Conservation (phyloP, 257 asterid species). For the Solanum chiquidenum region DNA sequence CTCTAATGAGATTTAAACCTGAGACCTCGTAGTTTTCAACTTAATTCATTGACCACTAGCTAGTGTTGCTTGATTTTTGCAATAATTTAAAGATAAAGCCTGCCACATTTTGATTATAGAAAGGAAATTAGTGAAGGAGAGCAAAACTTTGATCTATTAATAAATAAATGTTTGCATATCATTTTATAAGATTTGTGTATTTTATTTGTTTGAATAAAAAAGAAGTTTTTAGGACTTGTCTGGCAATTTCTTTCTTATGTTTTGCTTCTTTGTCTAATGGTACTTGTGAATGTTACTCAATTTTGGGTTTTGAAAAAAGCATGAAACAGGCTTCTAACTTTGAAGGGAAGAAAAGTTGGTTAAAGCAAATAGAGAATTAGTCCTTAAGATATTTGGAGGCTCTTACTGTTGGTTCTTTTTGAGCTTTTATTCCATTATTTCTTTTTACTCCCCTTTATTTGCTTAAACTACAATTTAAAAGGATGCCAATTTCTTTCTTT, state of each 20-base stretch:
- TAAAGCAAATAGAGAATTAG: not conserved
- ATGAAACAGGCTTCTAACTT: not conserved
- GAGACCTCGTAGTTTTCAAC: not conserved
- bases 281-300: not conserved
- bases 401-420: not conserved
- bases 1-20: not conserved
- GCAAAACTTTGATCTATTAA: not conserved
- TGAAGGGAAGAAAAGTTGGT: not conserved
- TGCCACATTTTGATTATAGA: not conserved
- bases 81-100: not conserved
- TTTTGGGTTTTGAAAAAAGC: not conserved
- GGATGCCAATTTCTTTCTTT: not conserved
- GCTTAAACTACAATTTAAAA: not conserved
- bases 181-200: not conserved
- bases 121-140: not conserved
- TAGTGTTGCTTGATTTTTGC: not conserved
- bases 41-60: not conserved
- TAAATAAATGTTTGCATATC: not conserved
- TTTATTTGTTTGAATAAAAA: not conserved
- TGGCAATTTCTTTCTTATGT: not conserved
- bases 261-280: not conserved
- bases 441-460: not conserved
- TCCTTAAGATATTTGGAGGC: not conserved
- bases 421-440: not conserved
- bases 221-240: not conserved